Conservation (phyloP, 306 rosid genomes). For the Inga leiocalycina region DNA sequence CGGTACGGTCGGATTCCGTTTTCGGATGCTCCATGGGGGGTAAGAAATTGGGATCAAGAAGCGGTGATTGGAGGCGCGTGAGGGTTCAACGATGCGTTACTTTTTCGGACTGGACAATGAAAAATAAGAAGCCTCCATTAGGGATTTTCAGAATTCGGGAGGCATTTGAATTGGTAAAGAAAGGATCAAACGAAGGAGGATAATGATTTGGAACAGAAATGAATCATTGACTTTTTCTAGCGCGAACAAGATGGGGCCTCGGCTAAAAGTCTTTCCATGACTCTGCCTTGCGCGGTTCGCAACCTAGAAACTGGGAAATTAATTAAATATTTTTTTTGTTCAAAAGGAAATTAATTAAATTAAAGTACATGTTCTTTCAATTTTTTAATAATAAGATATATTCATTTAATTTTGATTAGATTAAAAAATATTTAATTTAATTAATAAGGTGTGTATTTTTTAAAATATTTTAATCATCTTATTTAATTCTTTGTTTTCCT, state of each 20-base stretch:
- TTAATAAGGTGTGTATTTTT: no score
- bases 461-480: no score
- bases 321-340: no score
- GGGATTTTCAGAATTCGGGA: background rate
- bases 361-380: no score
- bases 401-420: no score
- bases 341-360: no score
- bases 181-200: background rate
- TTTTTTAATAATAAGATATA: no score
- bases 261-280: background rate
- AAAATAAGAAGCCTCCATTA: background rate
- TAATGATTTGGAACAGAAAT: background rate
- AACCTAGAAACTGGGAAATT: background rate
- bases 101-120: background rate
- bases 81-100: background rate
- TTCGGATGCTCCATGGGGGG: slow-evolving; percentile 47
- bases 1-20: slow-evolving; percentile 31
- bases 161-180: background rate
- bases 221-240: slow-evolving; percentile 9
- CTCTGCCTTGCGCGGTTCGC: background rate
- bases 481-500: no score
- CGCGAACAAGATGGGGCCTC: background rate
- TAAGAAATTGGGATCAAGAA: background rate
- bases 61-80: slow-evolving; percentile 15
- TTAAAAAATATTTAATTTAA: no score